These are phyloP conservation scores for Panellus pusillus DNA, from an alignment of 768 basidiomycete genomes.

Conservation along the genomic window DNA sequence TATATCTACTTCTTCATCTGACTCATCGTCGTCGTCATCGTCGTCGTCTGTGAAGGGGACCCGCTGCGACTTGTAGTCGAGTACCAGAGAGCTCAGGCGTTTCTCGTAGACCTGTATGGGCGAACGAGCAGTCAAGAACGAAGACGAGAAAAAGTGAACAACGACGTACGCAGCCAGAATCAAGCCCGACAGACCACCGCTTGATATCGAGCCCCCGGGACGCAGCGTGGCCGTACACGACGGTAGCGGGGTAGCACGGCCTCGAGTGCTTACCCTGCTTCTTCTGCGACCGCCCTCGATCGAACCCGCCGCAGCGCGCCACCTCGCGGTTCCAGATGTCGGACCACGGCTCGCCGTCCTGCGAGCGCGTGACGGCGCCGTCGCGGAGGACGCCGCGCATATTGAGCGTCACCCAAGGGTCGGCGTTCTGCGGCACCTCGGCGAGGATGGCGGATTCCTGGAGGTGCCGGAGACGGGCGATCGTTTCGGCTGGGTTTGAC, in stretches of 20 bases:
- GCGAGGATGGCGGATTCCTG: slow-evolving; percentile 72
- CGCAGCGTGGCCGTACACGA: slow-evolving; percentile 90
- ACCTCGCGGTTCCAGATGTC: slow-evolving; percentile 73
- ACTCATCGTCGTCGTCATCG: too few species aligned
- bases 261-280: slow-evolving; percentile 31
- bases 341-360: slow-evolving; percentile 71
- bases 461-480: slow-evolving; percentile 42
- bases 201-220: slow-evolving; percentile 77
- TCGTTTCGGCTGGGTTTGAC: slow-evolving; percentile 17
- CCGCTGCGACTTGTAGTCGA: neutral
- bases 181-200: slow-evolving; percentile 82
- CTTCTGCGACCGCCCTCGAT: slow-evolving; percentile 21
- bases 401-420: slow-evolving; percentile 78
- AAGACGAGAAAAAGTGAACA: neutral
- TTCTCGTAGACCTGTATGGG: neutral
- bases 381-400: slow-evolving; percentile 57
- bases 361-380: slow-evolving; percentile 46
- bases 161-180: slow-evolving; percentile 76
- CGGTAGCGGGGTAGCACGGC: slow-evolving; percentile 70
- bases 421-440: slow-evolving; percentile 71
- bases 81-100: slow-evolving; percentile 6
- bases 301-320: slow-evolving; percentile 54
- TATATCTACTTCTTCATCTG: slow-evolving; percentile 12
- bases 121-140: neutral
- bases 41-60: slow-evolving; percentile 13